Conservation (phyloP, 352 stramenopile species). For the Globisporangium rhizosaccharum region DNA sequence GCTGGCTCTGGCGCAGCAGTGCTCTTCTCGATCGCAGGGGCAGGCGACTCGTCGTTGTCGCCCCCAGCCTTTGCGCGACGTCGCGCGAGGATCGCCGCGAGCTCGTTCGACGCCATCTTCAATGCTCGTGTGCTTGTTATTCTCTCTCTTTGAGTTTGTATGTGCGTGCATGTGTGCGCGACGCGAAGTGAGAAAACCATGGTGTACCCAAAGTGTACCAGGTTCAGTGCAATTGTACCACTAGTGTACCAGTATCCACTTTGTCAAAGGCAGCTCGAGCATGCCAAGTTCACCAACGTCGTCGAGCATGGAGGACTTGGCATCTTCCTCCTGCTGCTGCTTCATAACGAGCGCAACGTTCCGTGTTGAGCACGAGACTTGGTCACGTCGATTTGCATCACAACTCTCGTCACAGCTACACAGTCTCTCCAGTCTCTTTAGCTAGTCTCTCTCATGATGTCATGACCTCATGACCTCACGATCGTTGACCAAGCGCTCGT, state of each 20-base stretch:
- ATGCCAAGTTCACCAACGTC: too few relatives aligned
- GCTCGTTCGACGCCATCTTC: slow-evolving; percentile 73
- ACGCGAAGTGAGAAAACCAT: background rate
- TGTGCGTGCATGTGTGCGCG: background rate
- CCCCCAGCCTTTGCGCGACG: slow-evolving; percentile 64
- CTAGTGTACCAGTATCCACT: background rate
- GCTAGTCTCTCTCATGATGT: too few relatives aligned
- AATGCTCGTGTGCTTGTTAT: background rate
- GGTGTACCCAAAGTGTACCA: background rate
- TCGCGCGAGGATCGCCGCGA: slow-evolving; percentile 75
- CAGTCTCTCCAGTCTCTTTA: too few relatives aligned
- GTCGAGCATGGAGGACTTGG: too few relatives aligned
- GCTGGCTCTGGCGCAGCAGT: slow-evolving; percentile 13
- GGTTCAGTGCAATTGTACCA: background rate
- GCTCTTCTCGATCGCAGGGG: slow-evolving; percentile 26
- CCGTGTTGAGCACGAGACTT: too few relatives aligned
- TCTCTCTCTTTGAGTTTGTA: background rate
- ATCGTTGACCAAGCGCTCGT: too few relatives aligned
- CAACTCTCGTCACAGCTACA: too few relatives aligned
- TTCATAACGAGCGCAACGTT: too few relatives aligned
- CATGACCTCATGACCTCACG: too few relatives aligned
- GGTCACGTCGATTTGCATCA: too few relatives aligned
- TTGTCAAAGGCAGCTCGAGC: too few relatives aligned
- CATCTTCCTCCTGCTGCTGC: too few relatives aligned
- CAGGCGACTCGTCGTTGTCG: slow-evolving; percentile 19